These are phyloP conservation scores for Helicocarpus griseus DNA, from an alignment of 2,329 filamentous ascomycete species.

Conservation along the genomic window DNA sequence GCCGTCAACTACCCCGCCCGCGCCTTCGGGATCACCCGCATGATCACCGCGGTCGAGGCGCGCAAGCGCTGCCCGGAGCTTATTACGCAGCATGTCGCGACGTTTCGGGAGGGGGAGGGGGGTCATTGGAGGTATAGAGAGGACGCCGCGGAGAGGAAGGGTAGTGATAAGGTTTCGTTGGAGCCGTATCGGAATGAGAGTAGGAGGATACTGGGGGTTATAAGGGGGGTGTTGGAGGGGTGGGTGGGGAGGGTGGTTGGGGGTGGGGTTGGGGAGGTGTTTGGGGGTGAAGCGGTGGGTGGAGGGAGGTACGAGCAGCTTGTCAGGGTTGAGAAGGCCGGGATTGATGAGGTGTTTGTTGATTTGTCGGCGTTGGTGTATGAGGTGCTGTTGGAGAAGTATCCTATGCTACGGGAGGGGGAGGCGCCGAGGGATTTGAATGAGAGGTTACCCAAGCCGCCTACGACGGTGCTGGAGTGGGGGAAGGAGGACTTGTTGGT, in stretches of 20 bases:
- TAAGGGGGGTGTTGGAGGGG: conserved; percentile 61
- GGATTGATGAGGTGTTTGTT: conserved; percentile 91
- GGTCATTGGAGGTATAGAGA: conserved; percentile 78
- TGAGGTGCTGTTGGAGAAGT: conserved; percentile 61
- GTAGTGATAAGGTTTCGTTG: conserved; percentile 83
- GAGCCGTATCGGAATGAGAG: conserved; percentile 86
- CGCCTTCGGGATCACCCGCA: conserved; percentile 65
- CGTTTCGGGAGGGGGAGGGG: conserved; percentile 84
- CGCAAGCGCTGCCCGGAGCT: conserved; percentile 77
- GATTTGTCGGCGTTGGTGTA: conserved; percentile 83
- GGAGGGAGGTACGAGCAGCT: conserved; percentile 20
- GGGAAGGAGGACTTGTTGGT: conserved; percentile 64
- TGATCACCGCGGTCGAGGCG: conserved; percentile 71
- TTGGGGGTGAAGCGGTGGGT: conserved; percentile 8
- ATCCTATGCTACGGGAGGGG: conserved; percentile 55
- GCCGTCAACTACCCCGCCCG: conserved; percentile 93
- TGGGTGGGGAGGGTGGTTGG: conserved; percentile 53
- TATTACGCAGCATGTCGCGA: conserved; percentile 84
- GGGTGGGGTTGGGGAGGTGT: conserved; percentile 34
- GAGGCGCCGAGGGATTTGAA: conserved; percentile 47
- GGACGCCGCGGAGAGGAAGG: conserved; percentile 68
- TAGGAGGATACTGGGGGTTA: conserved; percentile 65
- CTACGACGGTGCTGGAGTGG: conserved; percentile 70
- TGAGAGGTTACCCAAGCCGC: conserved; percentile 63
- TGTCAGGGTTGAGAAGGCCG: conserved; percentile 74